These are phyloP conservation scores for Backusella psychrophila DNA, from an alignment of 192 early-diverging fungal genomes.

Conservation along the genomic window DNA sequence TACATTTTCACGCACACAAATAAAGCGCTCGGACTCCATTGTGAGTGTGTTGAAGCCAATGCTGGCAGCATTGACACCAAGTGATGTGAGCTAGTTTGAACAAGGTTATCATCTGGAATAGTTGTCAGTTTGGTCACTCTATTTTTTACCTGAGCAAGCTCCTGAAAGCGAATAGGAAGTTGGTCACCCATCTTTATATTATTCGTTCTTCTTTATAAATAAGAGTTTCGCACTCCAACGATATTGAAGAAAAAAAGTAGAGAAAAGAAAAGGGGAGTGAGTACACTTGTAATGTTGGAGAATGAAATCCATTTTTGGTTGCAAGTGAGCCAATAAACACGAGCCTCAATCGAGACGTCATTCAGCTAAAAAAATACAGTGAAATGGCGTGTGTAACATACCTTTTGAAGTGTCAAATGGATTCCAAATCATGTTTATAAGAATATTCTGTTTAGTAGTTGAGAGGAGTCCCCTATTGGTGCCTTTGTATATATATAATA, in stretches of 20 bases:
- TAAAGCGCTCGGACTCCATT: conserved; percentile 97
- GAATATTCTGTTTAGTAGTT: not conserved
- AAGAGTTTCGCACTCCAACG: not conserved
- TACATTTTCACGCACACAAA: conserved; percentile 93
- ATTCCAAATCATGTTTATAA: not conserved
- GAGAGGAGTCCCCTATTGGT: too few species aligned
- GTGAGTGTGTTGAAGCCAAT: conserved; percentile 98
- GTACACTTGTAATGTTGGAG: not conserved
- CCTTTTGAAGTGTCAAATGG: not conserved
- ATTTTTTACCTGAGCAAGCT: conserved; percentile 86
- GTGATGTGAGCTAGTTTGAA: conserved; percentile 71
- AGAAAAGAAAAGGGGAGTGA: not conserved
- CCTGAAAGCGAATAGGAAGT: conserved; percentile 94
- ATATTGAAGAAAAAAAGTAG: not conserved
- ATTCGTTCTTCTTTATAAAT: not conserved
- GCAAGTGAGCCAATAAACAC: not conserved
- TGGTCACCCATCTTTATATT: conserved; percentile 62
- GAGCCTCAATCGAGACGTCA: not conserved
- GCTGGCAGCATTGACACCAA: conserved; percentile 88
- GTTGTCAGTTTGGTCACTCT: not conserved
- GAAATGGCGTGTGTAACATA: not conserved
- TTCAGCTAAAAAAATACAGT: not conserved
- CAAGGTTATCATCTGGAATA: not conserved
- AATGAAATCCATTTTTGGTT: not conserved
- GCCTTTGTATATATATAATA: too few species aligned